Evolutionary conservation across 257 asterid genomes (phyloP).

Genomic region (Przewalskia tangutica): DNA sequence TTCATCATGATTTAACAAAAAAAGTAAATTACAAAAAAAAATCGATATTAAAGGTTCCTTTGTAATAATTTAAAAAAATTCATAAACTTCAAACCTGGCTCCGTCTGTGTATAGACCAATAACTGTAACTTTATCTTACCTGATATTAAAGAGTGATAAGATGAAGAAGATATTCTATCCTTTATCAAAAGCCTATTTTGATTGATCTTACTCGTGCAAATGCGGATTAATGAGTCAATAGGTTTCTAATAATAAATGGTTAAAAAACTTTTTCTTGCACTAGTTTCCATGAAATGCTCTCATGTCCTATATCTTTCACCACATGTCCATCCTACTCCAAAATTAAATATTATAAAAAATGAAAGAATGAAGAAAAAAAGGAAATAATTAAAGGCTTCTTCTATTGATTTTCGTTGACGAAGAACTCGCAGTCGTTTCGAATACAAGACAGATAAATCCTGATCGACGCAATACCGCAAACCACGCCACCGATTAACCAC

Average conservation of each 20-base stretch:
- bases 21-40: neutral
- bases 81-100: no score
- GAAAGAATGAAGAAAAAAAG: neutral
- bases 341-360: neutral
- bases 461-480: no score
- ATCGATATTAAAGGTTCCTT: no score
- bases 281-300: neutral
- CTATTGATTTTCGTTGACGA: no score
- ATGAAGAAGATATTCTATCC: neutral
- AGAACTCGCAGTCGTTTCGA: no score
- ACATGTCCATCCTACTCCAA: neutral
- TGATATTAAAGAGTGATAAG: neutral
- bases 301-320: neutral
- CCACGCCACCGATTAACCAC: no score
- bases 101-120: neutral
- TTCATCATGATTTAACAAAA: neutral
- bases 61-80: no score
- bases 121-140: neutral
- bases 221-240: neutral
- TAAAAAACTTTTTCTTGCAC: neutral
- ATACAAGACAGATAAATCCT: no score
- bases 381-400: neutral
- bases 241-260: neutral
- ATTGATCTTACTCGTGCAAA: neutral
- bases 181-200: neutral